Base-by-base conservation (phyloP, 306 rosid species). In the Hippophae gyantsensis region DNA sequence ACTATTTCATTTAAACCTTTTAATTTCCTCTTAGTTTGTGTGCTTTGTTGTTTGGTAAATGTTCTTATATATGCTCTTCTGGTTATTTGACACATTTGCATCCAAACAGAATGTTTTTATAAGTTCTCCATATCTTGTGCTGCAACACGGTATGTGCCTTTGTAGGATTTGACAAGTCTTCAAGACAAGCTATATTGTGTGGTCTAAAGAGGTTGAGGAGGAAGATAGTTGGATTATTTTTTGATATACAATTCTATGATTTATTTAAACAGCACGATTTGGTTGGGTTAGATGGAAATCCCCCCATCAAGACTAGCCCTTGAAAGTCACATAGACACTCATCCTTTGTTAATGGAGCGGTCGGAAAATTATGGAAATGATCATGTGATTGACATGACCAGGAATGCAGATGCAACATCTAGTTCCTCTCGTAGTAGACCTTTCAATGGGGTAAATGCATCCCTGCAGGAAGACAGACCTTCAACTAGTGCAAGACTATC, bases 291-390 rank as follows among this genome's bases (percentile, higher is more conserved):
- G 85, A 81, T 81, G 89, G 85, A 72, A 12, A 65, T 76, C 87
- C 70, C 73, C 76, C 75, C 68, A 53, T 70, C n/a, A 59, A 75
- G 78, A 79, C 61, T 69, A 62, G 70, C 61, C 65, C 47, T 70
- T 78, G 84, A 79, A 76, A 79, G 76, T 68, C 72, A 46, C 62
- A 57, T 58, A 6, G 75, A 73, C 57, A 67, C 73, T 41, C 64
- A 58, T 60, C 72, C 65, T 6, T 76, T 76, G 64, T 61, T 80
- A 76, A 92, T 88, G 99, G 99, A 84, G 66, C 84, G 64, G 11
- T 74, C 72, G 0, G 86, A 69, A 72, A 57, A 56, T 62, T 73
- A 65, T 8, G 43, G 64, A 57, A 60, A 54, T 61, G 85, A 85
- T 68, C 87, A 81, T 61, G 43, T 81, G 61, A 69, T 92, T 61